These are phyloP conservation scores for Trichothecium roseum DNA, from an alignment of 2,329 filamentous ascomycete genomes.

Conservation along the genomic window DNA sequence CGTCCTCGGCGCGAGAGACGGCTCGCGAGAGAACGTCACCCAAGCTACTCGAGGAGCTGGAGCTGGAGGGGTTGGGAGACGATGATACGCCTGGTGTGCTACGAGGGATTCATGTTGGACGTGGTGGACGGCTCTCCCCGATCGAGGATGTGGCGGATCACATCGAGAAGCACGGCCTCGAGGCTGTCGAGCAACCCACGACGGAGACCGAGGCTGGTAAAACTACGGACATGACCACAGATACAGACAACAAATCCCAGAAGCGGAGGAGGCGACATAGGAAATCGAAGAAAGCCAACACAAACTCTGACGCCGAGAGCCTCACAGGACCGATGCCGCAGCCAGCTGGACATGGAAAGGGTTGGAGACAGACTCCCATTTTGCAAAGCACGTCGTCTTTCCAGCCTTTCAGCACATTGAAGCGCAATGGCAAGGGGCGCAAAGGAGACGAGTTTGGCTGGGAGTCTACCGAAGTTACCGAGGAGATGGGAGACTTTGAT, in stretches of 20 bases:
- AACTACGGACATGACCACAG: background rate
- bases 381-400: slow-evolving; percentile 51
- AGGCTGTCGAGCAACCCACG: background rate
- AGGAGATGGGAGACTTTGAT: slow-evolving; percentile 91
- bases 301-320: slow-evolving; percentile 10
- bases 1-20: background rate
- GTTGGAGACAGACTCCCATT: slow-evolving; percentile 51
- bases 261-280: slow-evolving; percentile 2
- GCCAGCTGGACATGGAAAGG: slow-evolving; percentile 32
- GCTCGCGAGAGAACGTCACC: background rate
- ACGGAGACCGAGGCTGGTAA: background rate
- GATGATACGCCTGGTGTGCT: background rate
- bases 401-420: slow-evolving; percentile 52
- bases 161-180: background rate
- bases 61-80: background rate
- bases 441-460: slow-evolving; percentile 61
- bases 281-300: slow-evolving; percentile 14
- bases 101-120: slow-evolving; percentile 3
- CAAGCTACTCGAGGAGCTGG: background rate
- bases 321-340: background rate
- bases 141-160: slow-evolving; percentile 3
- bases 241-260: slow-evolving; percentile 2
- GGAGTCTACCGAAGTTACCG: slow-evolving; percentile 92
- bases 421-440: slow-evolving; percentile 39
- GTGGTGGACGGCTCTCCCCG: slow-evolving; percentile 2